Base-by-base conservation (phyloP, 1,139 yeast species). In the Taphrina confusa region DNA sequence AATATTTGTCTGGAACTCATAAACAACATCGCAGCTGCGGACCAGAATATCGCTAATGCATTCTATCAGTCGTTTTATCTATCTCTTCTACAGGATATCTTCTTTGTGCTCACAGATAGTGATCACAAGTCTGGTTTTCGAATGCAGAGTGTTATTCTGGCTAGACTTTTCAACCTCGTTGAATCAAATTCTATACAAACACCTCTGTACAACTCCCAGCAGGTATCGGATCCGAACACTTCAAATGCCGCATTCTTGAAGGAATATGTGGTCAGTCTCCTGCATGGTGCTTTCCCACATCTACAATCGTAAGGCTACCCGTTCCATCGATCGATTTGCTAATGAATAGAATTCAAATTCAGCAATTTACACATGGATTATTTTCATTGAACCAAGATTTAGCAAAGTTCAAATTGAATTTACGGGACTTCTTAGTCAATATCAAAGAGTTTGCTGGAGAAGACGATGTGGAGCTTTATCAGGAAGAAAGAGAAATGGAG, bases 91-190 rank as follows among this genome's bases (percentile, higher is more conserved):
- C 84, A 94, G 60, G 98, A 92, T 72, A 86, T 95, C 1, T 91
- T 94, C 71, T 88, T 82, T 69, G 98, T 92, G 30, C 80, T 94
- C 61, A 92, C 98, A 1, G 98, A 94, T 73, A 87, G 97, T 5
- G 99, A 92, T 72, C 99, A 94, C 73, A 92, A 92, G 75, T 88
- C 97, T 22, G 98, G 97, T 1, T 94, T 94, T 76, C 82, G 87
- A 66, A 81, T 84, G 68, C 98, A 94, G 76, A 80, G 96, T 4
- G 87, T 87, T 70, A 79, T 94, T 66, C 78, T 94, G 68, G 86
- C 95, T 62, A 87, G 85, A 71, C 78, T 92, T 75, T 82, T 94
- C 66, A 89, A 88, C 66, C 77, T 92, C 62, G 95, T 92, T 16
- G 90, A 87, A 71, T 86, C 83, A 65, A 80, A 83, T 63, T 82